Base-by-base conservation (phyloP, 2,329 filamentous ascomycete genomes). In the Elsinoe ampelina region DNA sequence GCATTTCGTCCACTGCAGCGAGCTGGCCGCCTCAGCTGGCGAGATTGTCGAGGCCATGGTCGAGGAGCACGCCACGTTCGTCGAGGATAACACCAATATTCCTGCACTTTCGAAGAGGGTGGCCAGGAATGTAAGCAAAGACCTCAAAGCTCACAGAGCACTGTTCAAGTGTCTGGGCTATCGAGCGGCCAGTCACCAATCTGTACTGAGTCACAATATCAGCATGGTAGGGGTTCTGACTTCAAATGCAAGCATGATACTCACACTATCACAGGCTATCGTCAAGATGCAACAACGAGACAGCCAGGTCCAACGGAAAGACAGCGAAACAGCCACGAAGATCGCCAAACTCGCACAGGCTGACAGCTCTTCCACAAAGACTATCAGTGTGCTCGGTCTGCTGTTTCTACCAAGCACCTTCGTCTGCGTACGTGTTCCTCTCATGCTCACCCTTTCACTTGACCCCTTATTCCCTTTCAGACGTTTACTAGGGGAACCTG, bases 391-490 rank as follows among this genome's bases (percentile, higher is more conserved):
- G 10, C 55, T 65, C 0, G 63, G 62, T 3, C 34, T 64, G 45
- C 42, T 63, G 2, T 65, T 65, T 39, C 20, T 65, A 4, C 63
- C 63, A 2, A 60, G 59, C 1, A 65, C 63, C 10, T 63, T 64
- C 39, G 58, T 64, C 26, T 59, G 59, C 30, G 45, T 50, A 50
- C 13, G 45, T 26, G 6, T 6, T 26, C 22, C 3, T 26, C 12
- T n/a, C n/a, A n/a, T n/a, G n/a, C n/a, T n/a, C n/a, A n/a, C n/a
- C n/a, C n/a, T n/a, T n/a, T n/a, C n/a, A n/a, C n/a, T n/a, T n/a
- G n/a, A n/a, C n/a, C n/a, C n/a, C n/a, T n/a, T n/a, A n/a, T n/a
- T n/a, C n/a, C n/a, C n/a, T n/a, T n/a, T n/a, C n/a, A n/a, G n/a
- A n/a, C n/a, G n/a, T n/a, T n/a, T n/a, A n/a, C n/a, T n/a, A n/a